These are phyloP conservation scores for Dioscorea cayenensis DNA, from an alignment of 116 monocot genomes.

Conservation along the genomic window DNA sequence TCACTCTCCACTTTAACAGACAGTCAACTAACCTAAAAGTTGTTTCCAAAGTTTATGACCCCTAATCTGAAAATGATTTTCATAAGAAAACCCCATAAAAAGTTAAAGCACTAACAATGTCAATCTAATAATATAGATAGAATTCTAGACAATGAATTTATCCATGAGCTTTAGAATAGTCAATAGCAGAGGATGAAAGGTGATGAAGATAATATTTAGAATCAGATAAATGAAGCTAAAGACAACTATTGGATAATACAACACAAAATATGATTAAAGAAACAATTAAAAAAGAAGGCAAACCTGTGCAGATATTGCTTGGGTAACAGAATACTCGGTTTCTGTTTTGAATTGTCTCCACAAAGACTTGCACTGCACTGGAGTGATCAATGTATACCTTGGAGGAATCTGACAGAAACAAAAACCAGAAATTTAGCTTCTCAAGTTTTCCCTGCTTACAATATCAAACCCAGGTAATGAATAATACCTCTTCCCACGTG, in stretches of 20 bases:
- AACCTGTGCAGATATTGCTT: constrained; percentile 78
- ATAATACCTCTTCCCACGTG: constrained; percentile 63
- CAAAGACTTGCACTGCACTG: constrained; percentile 68
- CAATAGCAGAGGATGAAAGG: too few species aligned
- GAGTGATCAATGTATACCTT: constrained; percentile 58
- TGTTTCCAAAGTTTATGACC: too few species aligned
- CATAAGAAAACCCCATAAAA: too few species aligned
- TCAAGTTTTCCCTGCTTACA: not conserved
- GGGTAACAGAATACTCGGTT: constrained; percentile 54
- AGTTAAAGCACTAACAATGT: too few species aligned
- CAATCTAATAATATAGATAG: too few species aligned
- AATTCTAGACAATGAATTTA: too few species aligned
- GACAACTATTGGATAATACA: not conserved
- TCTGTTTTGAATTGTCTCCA: constrained; percentile 74
- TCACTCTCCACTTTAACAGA: too few species aligned
- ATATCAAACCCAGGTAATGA: not conserved
- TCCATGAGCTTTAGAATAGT: too few species aligned
- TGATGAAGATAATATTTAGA: too few species aligned
- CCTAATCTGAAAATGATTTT: too few species aligned
- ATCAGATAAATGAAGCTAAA: not conserved
- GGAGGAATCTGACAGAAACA: constrained; percentile 37
- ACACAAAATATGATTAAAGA: not conserved
- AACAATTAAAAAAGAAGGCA: not conserved
- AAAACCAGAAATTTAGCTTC: not conserved
- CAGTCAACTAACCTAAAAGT: too few species aligned